Evolutionary conservation across 306 rosid species (phyloP).

Genomic region (Spatholobus suberectus): DNA sequence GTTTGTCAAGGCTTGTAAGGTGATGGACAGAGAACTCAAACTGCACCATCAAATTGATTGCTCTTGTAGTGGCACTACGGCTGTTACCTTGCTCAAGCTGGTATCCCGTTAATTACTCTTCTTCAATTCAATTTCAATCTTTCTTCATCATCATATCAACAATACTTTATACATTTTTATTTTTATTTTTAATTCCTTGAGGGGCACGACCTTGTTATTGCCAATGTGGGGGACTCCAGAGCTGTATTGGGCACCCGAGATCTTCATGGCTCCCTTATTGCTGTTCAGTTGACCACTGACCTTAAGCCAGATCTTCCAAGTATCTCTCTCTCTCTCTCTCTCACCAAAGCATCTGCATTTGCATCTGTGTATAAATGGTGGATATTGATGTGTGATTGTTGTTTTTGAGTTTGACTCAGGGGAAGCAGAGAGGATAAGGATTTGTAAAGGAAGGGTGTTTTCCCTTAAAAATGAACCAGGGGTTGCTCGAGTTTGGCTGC

Average conservation of each 20-base stretch:
- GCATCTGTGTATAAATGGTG: too few species aligned
- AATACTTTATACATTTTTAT: too few species aligned
- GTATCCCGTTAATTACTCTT: conserved; percentile 26
- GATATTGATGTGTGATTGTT: too few species aligned
- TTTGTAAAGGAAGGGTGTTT: conserved; percentile 81
- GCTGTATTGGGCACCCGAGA: conserved; percentile 78
- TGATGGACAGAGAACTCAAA: conserved; percentile 83
- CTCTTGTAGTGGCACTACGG: conserved; percentile 85
- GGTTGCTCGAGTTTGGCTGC: conserved; percentile 81
- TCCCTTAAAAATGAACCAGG: conserved; percentile 66
- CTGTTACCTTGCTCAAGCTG: conserved; percentile 79
- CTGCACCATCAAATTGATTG: conserved; percentile 65
- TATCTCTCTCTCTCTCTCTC: conserved; percentile 23
- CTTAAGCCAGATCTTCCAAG: conserved; percentile 87
- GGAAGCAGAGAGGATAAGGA: conserved; percentile 80
- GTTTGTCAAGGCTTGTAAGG: conserved; percentile 66
- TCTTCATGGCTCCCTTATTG: conserved; percentile 47
- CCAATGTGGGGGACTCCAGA: conserved; percentile 61
- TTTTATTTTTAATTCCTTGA: conserved; percentile 31
- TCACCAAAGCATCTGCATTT: too few species aligned
- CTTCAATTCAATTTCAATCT: too few species aligned
- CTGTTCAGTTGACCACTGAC: conserved; percentile 83
- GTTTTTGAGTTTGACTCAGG: conserved; percentile 43
- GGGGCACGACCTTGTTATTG: conserved; percentile 74
- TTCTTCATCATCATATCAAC: too few species aligned